These are phyloP conservation scores for Piloderma croceum DNA, from an alignment of 768 basidiomycete genomes.

Conservation along the genomic window DNA sequence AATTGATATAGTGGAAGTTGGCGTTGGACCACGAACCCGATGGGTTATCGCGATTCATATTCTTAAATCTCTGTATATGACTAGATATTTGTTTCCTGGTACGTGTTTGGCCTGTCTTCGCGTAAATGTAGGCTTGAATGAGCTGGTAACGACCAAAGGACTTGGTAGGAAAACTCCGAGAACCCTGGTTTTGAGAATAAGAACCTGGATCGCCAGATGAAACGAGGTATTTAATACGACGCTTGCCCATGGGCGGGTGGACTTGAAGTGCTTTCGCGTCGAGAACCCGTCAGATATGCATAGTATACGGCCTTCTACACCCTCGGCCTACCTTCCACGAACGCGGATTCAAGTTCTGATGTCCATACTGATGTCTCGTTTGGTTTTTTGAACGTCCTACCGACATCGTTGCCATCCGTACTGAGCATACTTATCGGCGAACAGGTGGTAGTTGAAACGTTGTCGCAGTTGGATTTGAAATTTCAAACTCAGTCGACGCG, in stretches of 20 bases:
- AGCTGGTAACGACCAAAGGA: conserved; percentile 36
- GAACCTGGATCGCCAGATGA: not conserved
- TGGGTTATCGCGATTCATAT: conserved; percentile 26
- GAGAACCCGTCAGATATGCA: conserved; percentile 9
- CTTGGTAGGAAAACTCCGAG: conserved; percentile 14
- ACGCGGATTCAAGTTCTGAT: conserved; percentile 29
- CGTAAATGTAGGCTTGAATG: conserved; percentile 33
- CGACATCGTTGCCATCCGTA: not conserved
- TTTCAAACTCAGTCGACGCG: not conserved
- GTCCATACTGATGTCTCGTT: conserved; percentile 14
- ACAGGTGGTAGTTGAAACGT: not conserved
- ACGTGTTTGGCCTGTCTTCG: conserved; percentile 33
- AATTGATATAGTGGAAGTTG: not conserved
- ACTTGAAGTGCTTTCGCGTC: conserved; percentile 25
- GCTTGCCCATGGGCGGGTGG: conserved; percentile 32
- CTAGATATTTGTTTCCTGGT: conserved; percentile 37
- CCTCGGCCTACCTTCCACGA: conserved; percentile 28
- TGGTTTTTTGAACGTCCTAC: not conserved
- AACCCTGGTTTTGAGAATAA: conserved; percentile 11
- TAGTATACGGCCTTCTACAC: not conserved
- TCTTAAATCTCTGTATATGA: conserved; percentile 34
- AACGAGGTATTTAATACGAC: conserved; percentile 27
- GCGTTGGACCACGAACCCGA: conserved; percentile 21
- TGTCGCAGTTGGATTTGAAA: not conserved
- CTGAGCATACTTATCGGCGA: not conserved